A percentile compares a stretch with the other conserved stretches of the same genome.
Evolutionary conservation across 2,329 filamentous ascomycete genomes (phyloP).

Genomic region (Graphilbum ipis-grandicollis): DNA sequence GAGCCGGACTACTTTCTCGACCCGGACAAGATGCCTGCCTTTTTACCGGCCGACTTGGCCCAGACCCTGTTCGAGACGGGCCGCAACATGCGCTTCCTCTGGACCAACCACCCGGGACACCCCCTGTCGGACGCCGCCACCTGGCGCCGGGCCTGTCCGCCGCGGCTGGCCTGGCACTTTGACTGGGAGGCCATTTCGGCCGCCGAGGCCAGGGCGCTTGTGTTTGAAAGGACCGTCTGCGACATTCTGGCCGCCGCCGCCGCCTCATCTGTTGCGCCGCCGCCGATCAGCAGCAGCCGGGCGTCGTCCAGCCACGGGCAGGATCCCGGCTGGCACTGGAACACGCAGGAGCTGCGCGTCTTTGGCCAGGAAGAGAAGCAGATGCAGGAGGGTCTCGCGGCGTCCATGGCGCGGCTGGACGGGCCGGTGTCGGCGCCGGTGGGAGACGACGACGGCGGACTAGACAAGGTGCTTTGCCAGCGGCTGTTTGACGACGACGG

Average conservation of each 20-base stretch:
- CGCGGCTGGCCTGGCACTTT: conserved; percentile 49
- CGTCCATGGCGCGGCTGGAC: conserved; percentile 31
- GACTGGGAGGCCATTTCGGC: conserved; percentile 51
- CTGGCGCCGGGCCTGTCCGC: conserved; percentile 29
- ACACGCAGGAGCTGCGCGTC: conserved; percentile 19
- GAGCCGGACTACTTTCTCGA: conserved; percentile 47
- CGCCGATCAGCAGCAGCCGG: no score
- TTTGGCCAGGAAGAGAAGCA: conserved; percentile 29
- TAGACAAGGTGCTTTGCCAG: conserved; percentile 22
- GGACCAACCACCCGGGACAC: conserved; percentile 52
- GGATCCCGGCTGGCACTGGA: no score
- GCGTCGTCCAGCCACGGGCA: no score
- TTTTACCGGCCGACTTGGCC: conserved; percentile 53
- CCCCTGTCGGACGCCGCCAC: conserved; percentile 40
- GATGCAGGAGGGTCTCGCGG: conserved; percentile 28
- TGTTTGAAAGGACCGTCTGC: conserved; percentile 29
- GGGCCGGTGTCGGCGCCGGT: conserved; percentile 12
- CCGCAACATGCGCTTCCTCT: conserved; percentile 56
- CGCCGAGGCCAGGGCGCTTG: conserved; percentile 41
- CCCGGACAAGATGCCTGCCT: conserved; percentile 48
- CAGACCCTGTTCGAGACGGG: conserved; percentile 64
- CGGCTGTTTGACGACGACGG: conserved; percentile 16
- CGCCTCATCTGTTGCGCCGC: conserved; percentile 14
- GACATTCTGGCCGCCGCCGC: no score
- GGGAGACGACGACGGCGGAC: conserved; percentile 16